Evolutionary conservation across 108 stramenopile genomes (phyloP).

Genomic region (Pseudonitzschia delicatissima): DNA sequence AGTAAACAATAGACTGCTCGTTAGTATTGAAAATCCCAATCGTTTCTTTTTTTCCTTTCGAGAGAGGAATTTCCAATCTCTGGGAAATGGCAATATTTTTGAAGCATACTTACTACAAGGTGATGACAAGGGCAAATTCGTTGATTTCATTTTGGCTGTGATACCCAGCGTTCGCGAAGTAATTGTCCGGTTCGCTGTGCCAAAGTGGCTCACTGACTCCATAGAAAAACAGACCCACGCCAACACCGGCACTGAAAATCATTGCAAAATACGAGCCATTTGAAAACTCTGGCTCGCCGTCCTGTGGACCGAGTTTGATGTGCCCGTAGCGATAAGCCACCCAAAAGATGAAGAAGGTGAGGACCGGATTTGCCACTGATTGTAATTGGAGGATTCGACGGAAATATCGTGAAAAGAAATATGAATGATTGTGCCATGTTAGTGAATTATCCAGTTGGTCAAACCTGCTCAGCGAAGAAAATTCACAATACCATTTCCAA

Average conservation of each 20-base stretch:
- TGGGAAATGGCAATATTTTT: no score
- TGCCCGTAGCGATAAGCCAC: slow-evolving; percentile 46
- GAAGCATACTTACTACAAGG: slow-evolving; percentile 25
- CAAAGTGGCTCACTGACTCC: slow-evolving; percentile 59
- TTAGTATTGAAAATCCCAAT: no score
- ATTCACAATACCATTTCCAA: no score
- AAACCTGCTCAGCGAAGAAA: no score
- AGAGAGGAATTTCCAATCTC: no score
- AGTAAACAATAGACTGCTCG: no score
- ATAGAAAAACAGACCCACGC: slow-evolving; percentile 56
- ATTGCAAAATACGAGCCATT: slow-evolving; percentile 55
- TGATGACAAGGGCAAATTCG: slow-evolving; percentile 52
- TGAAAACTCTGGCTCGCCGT: slow-evolving; percentile 49
- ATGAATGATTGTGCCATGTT: no score
- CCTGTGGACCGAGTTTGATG: slow-evolving; percentile 47
- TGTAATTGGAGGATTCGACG: neutral
- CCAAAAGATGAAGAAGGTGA: slow-evolving; percentile 41
- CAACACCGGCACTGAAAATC: slow-evolving; percentile 63
- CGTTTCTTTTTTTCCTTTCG: no score
- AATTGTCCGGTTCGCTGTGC: slow-evolving; percentile 29
- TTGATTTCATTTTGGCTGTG: slow-evolving; percentile 47
- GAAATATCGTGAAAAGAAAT: neutral
- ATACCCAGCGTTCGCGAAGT: slow-evolving; percentile 44
- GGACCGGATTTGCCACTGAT: slow-evolving; percentile 6
- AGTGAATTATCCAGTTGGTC: no score